These are phyloP conservation scores for Pyrenophora seminiperda DNA, from an alignment of 2,329 filamentous ascomycete species.

Conservation along the genomic window DNA sequence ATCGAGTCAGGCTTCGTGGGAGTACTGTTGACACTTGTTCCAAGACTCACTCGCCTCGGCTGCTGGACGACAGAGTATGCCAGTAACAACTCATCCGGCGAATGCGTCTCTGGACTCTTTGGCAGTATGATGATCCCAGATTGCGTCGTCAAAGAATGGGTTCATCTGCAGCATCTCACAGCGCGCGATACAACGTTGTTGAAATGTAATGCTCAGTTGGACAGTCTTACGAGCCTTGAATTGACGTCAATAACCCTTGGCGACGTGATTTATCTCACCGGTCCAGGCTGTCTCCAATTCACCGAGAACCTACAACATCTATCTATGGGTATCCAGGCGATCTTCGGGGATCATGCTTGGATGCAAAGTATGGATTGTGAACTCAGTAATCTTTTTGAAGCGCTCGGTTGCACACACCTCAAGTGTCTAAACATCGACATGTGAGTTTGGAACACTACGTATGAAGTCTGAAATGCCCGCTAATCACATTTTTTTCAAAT, in stretches of 20 bases:
- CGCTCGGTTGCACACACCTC: slow-evolving; percentile 22
- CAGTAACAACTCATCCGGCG: slow-evolving; percentile 21
- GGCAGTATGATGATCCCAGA: slow-evolving; percentile 19
- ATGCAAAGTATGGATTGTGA: slow-evolving; percentile 21
- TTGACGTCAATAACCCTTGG: slow-evolving; percentile 22
- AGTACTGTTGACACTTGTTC: slow-evolving; percentile 24
- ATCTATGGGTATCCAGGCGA: slow-evolving; percentile 19
- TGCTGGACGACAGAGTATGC: slow-evolving; percentile 28
- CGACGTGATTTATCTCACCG: slow-evolving; percentile 28
- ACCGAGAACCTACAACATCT: slow-evolving; percentile 21
- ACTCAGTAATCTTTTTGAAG: slow-evolving; percentile 27
- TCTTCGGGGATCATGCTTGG: slow-evolving; percentile 22
- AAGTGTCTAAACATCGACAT: slow-evolving; percentile 22
- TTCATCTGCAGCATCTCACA: slow-evolving; percentile 17
- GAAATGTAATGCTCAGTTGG: slow-evolving; percentile 20
- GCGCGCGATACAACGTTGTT: slow-evolving; percentile 23
- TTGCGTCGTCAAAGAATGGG: slow-evolving; percentile 8
- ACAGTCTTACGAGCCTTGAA: slow-evolving; percentile 21
- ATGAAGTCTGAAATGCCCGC: neutral
- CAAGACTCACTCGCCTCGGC: slow-evolving; percentile 27
- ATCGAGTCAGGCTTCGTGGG: slow-evolving; percentile 34
- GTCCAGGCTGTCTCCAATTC: slow-evolving; percentile 27
- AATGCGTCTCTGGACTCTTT: slow-evolving; percentile 30
- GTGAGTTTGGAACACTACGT: neutral
- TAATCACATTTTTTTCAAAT: neutral